These are phyloP conservation scores for Medicago arabica DNA, from an alignment of 306 rosid genomes.

Conservation along the genomic window DNA sequence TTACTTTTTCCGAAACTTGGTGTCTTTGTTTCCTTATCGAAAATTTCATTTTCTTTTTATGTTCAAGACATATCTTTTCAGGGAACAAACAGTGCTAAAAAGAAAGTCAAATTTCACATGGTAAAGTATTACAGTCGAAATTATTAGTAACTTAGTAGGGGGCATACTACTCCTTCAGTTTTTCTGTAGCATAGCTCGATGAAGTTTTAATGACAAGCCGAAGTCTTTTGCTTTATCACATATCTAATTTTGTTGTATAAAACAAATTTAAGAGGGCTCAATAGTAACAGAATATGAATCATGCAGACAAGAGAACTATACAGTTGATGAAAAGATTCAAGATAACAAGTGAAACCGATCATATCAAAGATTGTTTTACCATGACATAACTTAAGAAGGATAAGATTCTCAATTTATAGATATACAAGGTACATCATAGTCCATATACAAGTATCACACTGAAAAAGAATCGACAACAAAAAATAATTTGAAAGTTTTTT, in stretches of 20 bases:
- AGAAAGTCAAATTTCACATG: background rate
- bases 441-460: background rate
- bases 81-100: background rate
- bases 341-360: background rate
- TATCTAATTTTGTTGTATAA: conserved; percentile 1
- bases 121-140: background rate
- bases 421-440: background rate
- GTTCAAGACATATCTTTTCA: background rate
- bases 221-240: background rate
- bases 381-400: background rate
- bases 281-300: background rate
- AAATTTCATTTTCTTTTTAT: background rate
- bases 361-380: background rate
- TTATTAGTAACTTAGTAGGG: background rate
- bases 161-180: background rate
- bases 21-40: background rate
- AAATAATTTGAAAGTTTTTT: background rate
- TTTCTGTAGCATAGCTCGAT: conserved; percentile 4
- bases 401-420: background rate
- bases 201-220: background rate
- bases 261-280: background rate
- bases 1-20: background rate
- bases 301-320: background rate
- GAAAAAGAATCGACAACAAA: background rate
- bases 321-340: background rate